Evolutionary conservation across 257 asterid genomes (phyloP), one percentile per base, ranked within the genome.

Genomic region (Przewalskia tangutica): DNA sequence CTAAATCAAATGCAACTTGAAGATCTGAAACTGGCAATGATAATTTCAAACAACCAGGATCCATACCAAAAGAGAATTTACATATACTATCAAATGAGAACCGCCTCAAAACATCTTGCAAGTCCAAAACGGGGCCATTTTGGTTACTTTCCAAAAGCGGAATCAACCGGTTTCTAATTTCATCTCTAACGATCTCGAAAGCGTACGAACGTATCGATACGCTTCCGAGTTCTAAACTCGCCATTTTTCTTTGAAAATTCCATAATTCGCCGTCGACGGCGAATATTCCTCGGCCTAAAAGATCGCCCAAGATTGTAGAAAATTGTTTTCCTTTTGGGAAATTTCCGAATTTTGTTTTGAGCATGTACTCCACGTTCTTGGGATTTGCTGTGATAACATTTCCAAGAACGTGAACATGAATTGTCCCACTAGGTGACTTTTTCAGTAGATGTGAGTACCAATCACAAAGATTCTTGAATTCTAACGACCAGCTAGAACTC

Each of bases 231-330:
- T 92, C 95, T 4, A 90, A 88, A 38, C 90, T 77, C 0, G 99
- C 97, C 90, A 91, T 88, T 80, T 95, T 93, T 12, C 97, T 83
- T 65, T 95, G 99, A 9, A 93, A 88, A 50, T 83, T 90, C 98
- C 98, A 95, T 2, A 88, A 71, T 42, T 93, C 93, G 1, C 98
- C 98, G 78, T 95, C 98, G 10, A 91, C 97, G 14, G 91, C 94
- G 91, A 95, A 95, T 4, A 95, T 95, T 5, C 98, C 98, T 2
- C 87, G 84, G 1, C 98, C 98, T 58, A 95, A 80, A 7, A 95
- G 86, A 84, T 95, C 98, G 2, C 97, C 93, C 7, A 95, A 48
- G 8, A 93, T 64, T 0, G 91, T 81, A 5, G 96, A 86, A 79
- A 95, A 95, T 0, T 83, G 90, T 9, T 90, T 91, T 3, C 98